phyloP scores from a whole-genome alignment of 139 green algal genomes.

The Chlorella sp. region DNA sequence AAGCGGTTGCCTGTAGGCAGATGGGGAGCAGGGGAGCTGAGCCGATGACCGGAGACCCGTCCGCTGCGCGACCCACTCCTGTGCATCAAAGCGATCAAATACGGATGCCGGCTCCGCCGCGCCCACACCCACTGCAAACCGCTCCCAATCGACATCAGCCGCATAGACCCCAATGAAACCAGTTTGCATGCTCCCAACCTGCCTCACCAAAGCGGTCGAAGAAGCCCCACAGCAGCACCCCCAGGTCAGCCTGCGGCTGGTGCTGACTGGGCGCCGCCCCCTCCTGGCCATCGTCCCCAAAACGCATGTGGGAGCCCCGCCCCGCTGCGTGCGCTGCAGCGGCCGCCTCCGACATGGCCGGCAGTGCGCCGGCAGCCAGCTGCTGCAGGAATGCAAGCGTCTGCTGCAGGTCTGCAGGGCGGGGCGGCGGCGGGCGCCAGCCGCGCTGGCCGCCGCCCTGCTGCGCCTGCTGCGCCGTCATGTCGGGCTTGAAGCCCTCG shows the following conservation, averaged over 20 bases:
- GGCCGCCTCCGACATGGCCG: neutral
- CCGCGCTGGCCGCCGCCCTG: neutral
- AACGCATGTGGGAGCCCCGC: neutral
- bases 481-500: slow-evolving; percentile 32
- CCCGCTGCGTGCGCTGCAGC: neutral
- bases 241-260: slow-evolving; percentile 51
- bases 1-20: too few species aligned
- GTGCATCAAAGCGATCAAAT: too few species aligned
- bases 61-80: too few species aligned
- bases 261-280: neutral
- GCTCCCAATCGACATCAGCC: neutral
- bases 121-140: neutral
- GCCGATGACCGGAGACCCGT: too few species aligned
- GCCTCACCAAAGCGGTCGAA: slow-evolving; percentile 62
- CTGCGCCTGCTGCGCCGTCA: neutral
- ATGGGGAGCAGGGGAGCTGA: too few species aligned
- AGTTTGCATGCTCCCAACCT: too few species aligned
- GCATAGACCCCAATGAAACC: too few species aligned
- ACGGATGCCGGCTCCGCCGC: too few species aligned
- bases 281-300: neutral
- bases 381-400: slow-evolving; percentile 29
- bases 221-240: slow-evolving; percentile 66
- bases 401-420: neutral
- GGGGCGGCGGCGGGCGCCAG: neutral
- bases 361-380: slow-evolving; percentile 18